These are phyloP conservation scores for Mariannaea elegans DNA, from an alignment of 2,329 filamentous ascomycete genomes.

Conservation along the genomic window DNA sequence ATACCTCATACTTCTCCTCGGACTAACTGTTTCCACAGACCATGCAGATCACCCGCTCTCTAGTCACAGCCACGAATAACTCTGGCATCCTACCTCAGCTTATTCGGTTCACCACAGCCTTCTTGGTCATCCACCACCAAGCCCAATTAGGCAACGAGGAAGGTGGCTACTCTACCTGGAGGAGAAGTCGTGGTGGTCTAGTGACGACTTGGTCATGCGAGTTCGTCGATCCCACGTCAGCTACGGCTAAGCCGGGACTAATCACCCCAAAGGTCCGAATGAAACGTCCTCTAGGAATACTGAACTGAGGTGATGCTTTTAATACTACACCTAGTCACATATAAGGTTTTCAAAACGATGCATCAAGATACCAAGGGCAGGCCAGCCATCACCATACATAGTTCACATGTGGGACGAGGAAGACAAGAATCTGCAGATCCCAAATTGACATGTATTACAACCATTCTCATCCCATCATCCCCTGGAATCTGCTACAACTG, in stretches of 20 bases:
- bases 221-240: conserved; percentile 2
- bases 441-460: conserved; percentile 33
- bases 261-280: neutral
- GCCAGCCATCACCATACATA: neutral
- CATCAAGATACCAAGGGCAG: no score
- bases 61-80: neutral
- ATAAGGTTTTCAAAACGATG: no score
- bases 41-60: neutral
- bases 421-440: conserved; percentile 16
- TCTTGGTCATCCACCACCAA: neutral
- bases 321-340: neutral
- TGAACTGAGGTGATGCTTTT: no score
- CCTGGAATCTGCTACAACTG: conserved; percentile 20
- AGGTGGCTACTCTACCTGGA: neutral
- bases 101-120: neutral
- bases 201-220: conserved; percentile 10
- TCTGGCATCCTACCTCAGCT: neutral
- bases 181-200: neutral
- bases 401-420: neutral
- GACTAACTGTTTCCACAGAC: no score
- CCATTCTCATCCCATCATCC: conserved; percentile 14
- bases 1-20: no score
- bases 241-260: neutral
- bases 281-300: neutral
- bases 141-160: neutral